phyloP scores from a whole-genome alignment of 1,284 basidiomycete genomes.

The Ganoderma meredithae region DNA sequence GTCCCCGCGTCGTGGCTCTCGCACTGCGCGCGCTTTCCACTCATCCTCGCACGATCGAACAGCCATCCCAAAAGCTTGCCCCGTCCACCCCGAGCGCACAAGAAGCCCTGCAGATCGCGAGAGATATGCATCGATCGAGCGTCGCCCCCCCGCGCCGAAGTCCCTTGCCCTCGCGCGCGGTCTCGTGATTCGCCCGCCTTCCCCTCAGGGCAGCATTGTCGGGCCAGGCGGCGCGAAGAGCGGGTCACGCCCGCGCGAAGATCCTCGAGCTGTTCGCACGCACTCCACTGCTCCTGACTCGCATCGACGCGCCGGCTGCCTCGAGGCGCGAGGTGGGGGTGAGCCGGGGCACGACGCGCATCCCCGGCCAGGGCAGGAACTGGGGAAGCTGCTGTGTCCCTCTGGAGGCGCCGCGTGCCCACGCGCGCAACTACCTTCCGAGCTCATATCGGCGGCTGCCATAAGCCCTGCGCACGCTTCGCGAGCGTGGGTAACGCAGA shows the following conservation, averaged over 20 bases:
- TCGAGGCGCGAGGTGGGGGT: constrained; percentile 10
- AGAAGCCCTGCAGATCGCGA: constrained; percentile 28
- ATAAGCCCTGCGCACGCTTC: constrained; percentile 17
- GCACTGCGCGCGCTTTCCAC: constrained; percentile 19
- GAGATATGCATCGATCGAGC: constrained; percentile 29
- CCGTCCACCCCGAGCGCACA: constrained; percentile 20
- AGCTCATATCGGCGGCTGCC: constrained; percentile 27
- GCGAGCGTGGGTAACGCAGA: neutral
- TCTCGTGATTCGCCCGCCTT: constrained; percentile 1
- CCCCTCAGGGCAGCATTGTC: neutral
- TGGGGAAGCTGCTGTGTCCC: neutral
- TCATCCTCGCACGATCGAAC: neutral
- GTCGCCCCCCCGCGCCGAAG: constrained; percentile 20
- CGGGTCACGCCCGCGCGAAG: constrained; percentile 18
- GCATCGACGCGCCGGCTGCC: constrained; percentile 10
- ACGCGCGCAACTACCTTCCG: constrained; percentile 25
- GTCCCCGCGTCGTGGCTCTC: constrained; percentile 17
- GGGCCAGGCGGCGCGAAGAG: constrained; percentile 7
- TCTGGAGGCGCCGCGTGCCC: constrained; percentile 10
- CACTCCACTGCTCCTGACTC: constrained; percentile 10
- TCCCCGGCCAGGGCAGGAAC: constrained; percentile 3
- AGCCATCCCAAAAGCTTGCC: constrained; percentile 28
- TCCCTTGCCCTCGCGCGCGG: constrained; percentile 9
- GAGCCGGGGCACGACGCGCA: neutral
- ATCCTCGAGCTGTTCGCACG: constrained; percentile 14